phyloP scores from a whole-genome alignment of 257 asterid genomes.

The Ajuga chamaepitys region DNA sequence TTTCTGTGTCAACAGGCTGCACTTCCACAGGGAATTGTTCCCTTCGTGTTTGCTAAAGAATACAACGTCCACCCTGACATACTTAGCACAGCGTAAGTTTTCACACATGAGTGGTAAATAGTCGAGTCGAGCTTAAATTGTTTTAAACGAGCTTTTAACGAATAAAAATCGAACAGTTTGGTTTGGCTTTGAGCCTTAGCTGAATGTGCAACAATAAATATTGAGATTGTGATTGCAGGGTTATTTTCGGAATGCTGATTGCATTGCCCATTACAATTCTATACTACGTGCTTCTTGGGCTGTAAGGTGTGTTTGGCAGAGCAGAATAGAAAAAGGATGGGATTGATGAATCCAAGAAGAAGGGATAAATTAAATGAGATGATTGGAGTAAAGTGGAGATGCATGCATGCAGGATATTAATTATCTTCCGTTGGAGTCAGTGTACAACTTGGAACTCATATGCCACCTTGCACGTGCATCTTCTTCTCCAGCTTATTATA shows the following conservation, averaged over 20 bases:
- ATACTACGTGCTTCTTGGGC: conserved; percentile 82
- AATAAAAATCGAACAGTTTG: no score
- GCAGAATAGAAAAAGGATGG: conserved; percentile 14
- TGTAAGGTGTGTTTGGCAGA: conserved; percentile 26
- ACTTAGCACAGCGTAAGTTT: conserved; percentile 84
- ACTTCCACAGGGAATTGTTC: conserved; percentile 90
- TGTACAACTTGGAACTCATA: conserved; percentile 40
- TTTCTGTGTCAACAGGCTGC: conserved; percentile 60
- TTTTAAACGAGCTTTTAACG: no score
- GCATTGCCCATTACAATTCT: conserved; percentile 87
- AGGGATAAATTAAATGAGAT: conserved; percentile 14
- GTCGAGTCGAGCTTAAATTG: no score
- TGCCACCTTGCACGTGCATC: conserved; percentile 38
- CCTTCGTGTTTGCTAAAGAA: conserved; percentile 83
- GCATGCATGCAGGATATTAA: conserved; percentile 26
- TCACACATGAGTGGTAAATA: no score
- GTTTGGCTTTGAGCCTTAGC: no score
- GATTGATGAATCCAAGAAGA: conserved; percentile 36
- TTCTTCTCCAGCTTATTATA: conserved; percentile 10
- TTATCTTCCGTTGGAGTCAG: conserved; percentile 41
- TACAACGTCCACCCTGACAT: conserved; percentile 89
- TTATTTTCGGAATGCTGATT: conserved; percentile 83
- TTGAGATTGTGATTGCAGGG: conserved; percentile 39
- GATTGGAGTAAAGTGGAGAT: conserved; percentile 10
- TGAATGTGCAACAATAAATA: no score